Percentiles rank a stretch among this genome's conserved stretches.
Evolutionary conservation across 176 grass and related monocot species (phyloP).

Genomic region (Oryza nivara): DNA sequence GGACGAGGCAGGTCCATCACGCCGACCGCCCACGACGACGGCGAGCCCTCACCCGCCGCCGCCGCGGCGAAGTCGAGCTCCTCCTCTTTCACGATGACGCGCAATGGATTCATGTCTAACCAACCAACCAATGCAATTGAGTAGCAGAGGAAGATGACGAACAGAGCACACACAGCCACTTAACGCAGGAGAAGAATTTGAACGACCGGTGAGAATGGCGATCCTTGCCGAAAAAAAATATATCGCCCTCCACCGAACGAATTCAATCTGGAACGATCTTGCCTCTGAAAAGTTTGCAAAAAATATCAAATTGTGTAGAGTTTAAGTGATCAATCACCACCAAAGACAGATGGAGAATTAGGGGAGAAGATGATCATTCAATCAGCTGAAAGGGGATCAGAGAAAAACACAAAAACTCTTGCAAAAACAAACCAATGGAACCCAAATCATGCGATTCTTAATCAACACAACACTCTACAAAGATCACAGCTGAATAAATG

Average conservation of each 20-base stretch:
- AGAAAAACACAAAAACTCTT: neutral
- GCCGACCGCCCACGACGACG: conserved; percentile 23
- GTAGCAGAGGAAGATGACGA: neutral
- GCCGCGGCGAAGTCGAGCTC: conserved; percentile 45
- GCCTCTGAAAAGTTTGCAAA: neutral
- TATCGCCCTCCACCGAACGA: neutral
- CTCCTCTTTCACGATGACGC: conserved; percentile 55
- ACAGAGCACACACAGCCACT: neutral
- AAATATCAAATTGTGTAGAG: neutral
- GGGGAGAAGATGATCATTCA: neutral
- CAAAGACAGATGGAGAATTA: neutral
- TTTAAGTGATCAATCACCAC: neutral
- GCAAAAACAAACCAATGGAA: neutral
- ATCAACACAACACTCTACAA: no score
- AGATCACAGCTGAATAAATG: neutral
- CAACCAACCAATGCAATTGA: neutral
- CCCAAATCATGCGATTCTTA: neutral
- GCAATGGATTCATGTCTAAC: conserved; percentile 37
- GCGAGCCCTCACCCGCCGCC: conserved; percentile 27
- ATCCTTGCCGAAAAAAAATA: neutral
- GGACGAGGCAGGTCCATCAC: conserved; percentile 56
- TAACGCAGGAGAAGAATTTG: neutral
- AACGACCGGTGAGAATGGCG: neutral
- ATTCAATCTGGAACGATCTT: neutral
- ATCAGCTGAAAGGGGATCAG: neutral